phyloP scores from a whole-genome alignment of 805 yeast genomes.

The Suhomyces pyralidae region DNA sequence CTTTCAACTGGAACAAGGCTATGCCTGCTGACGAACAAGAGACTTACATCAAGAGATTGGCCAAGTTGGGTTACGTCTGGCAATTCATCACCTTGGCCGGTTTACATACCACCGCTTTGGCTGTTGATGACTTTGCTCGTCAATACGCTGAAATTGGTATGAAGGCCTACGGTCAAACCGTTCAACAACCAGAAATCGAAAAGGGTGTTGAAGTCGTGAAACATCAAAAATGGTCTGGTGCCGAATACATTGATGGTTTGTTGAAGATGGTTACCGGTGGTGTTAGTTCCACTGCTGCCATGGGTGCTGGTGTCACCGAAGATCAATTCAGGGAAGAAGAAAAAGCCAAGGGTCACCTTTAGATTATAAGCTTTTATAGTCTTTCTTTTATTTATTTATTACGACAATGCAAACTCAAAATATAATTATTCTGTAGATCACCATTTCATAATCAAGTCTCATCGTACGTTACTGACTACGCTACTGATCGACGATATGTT shows the following conservation, averaged over 20 bases:
- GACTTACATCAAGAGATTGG: conserved; percentile 84
- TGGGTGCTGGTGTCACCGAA: conserved; percentile 98
- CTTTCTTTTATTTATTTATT: neutral
- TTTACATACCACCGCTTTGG: conserved; percentile 91
- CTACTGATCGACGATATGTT: neutral
- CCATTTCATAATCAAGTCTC: neutral
- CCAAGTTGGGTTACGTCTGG: conserved; percentile 91
- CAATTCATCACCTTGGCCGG: conserved; percentile 98
- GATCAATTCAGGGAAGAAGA: conserved; percentile 70
- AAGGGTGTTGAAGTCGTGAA: conserved; percentile 91
- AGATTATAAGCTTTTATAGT: neutral
- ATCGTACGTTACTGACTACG: no score
- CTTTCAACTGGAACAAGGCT: conserved; percentile 96
- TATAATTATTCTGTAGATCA: neutral
- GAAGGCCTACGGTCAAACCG: conserved; percentile 89
- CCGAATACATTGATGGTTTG: conserved; percentile 89
- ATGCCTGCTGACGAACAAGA: conserved; percentile 85
- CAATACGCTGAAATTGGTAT: conserved; percentile 80
- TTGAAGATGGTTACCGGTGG: conserved; percentile 92
- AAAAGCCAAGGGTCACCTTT: conserved; percentile 11
- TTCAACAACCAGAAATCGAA: conserved; percentile 86
- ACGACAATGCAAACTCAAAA: neutral
- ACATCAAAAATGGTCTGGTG: conserved; percentile 99
- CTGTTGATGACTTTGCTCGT: conserved; percentile 79
- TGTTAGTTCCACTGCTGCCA: conserved; percentile 91